phyloP scores from a whole-genome alignment of 78 protist species.

The Chrysochromulina tobinii region DNA sequence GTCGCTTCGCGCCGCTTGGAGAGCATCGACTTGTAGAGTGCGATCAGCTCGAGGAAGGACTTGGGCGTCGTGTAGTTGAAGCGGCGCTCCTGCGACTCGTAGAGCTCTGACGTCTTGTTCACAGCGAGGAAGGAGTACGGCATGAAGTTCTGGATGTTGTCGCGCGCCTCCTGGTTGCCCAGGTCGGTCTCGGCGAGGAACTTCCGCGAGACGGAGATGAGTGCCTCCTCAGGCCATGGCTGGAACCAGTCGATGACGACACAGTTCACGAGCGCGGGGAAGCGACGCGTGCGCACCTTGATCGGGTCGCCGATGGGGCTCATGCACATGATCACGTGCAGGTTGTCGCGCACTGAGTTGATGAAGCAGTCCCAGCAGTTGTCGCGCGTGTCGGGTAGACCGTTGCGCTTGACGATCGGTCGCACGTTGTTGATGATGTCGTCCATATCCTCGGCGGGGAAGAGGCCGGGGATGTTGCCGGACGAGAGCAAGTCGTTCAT shows the following conservation, averaged over 20 bases:
- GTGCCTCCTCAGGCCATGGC: slow-evolving; percentile 75
- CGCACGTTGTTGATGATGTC: slow-evolving; percentile 49
- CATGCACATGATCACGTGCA: slow-evolving; percentile 63
- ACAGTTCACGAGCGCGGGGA: slow-evolving; percentile 68
- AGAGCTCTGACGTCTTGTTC: slow-evolving; percentile 48
- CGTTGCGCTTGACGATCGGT: slow-evolving; percentile 52
- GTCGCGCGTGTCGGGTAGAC: slow-evolving; percentile 41
- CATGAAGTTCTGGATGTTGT: slow-evolving; percentile 34
- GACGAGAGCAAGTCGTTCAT: slow-evolving; percentile 69
- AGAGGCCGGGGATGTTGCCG: slow-evolving; percentile 65
- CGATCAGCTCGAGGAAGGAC: slow-evolving; percentile 70
- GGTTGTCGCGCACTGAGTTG: slow-evolving; percentile 43
- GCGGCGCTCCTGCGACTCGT: slow-evolving; percentile 28
- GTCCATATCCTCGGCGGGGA: slow-evolving; percentile 64
- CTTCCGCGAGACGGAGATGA: slow-evolving; percentile 58
- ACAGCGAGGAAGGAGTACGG: slow-evolving; percentile 48
- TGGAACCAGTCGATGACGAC: slow-evolving; percentile 79
- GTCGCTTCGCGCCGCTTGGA: slow-evolving; percentile 24
- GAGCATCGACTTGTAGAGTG: slow-evolving; percentile 62
- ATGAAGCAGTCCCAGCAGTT: slow-evolving; percentile 46
- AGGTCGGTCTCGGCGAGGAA: slow-evolving; percentile 60
- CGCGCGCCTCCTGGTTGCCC: slow-evolving; percentile 15
- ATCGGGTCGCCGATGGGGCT: slow-evolving; percentile 67
- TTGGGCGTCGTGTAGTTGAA: slow-evolving; percentile 75
- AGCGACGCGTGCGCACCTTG: slow-evolving; percentile 58